Evolutionary conservation across 768 basidiomycete species (phyloP), one percentile per base, ranked within the genome.

Genomic region (Cubamyces sp.): DNA sequence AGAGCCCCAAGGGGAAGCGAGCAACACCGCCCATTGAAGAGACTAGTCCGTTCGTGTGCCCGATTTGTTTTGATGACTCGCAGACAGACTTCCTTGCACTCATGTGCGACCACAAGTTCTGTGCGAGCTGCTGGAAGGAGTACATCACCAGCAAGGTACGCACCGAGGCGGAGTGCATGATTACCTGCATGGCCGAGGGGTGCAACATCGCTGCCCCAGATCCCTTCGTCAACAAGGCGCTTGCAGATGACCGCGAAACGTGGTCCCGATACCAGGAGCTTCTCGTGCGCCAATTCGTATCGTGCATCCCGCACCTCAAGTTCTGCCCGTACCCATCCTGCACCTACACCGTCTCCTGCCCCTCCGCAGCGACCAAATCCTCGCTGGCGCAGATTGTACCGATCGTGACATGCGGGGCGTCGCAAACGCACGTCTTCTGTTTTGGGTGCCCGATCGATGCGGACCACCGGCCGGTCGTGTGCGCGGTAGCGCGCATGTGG

Each of bases 291-390:
- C 87, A 96, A 75, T 98, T 91, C 74, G 97, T 99, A 18, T 85
- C 84, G 19, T 92, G 91, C 71, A 89, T 88, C 74, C 77, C 86
- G 30, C 86, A 84, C 57, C 83, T 98, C 71, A 90, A 93, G 74
- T 99, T 92, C 81, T 99, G 97, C 73, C 97, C 97, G 3, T 94
- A 93, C 68, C 96, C 96, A 0, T 85, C 87, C 41, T 99, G 97
- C 81, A 90, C 94, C 41, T 88, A 92, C 74, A 95, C 96, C n/a
- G 88, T 98, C 48, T 89, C 91, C 42, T 98, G 96, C 76, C 82
- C 87, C 9, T 74, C 88, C n/a, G 93, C 92, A 0, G 83, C 94
- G 1, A 83, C 86, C 47, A 90, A 89, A 73, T 79, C 83, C 1
- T 83, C 89, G 59, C 80, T 97, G 34, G 82, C 88, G 55, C 86